phyloP scores from a whole-genome alignment of 306 rosid species.

The Rubus parviflorus region DNA sequence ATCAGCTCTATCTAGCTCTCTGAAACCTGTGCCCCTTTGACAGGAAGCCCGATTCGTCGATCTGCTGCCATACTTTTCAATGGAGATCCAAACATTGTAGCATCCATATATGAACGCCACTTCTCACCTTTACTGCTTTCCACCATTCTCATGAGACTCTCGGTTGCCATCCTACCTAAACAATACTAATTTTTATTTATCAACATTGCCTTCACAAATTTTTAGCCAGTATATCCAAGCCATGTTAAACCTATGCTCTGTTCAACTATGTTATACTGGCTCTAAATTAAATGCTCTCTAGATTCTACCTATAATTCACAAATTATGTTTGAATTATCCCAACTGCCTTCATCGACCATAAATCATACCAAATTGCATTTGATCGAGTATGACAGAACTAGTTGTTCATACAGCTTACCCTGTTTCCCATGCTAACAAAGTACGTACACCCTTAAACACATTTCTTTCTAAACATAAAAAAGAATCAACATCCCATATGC shows the following conservation, averaged over 20 bases:
- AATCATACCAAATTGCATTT: slow-evolving; percentile 1
- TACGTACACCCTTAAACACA: too few relatives aligned
- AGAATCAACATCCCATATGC: too few relatives aligned
- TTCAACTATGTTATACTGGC: background rate
- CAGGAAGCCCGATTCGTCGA: slow-evolving; percentile 41
- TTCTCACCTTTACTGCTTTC: slow-evolving; percentile 44
- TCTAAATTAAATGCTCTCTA: background rate
- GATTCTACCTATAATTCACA: background rate
- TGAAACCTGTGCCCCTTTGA: slow-evolving; percentile 27
- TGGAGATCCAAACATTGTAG: slow-evolving; percentile 40
- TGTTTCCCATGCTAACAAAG: too few relatives aligned
- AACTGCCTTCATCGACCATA: too few relatives aligned
- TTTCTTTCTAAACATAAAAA: too few relatives aligned
- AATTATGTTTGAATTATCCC: too few relatives aligned
- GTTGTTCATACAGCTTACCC: too few relatives aligned
- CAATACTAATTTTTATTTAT: background rate
- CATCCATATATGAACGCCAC: slow-evolving; percentile 46
- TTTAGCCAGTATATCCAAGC: slow-evolving; percentile 6
- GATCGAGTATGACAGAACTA: background rate
- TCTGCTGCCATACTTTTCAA: slow-evolving; percentile 29
- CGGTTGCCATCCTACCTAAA: slow-evolving; percentile 45
- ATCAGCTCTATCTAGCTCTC: slow-evolving; percentile 20
- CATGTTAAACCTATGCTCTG: slow-evolving; percentile 8
- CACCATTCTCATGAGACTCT: slow-evolving; percentile 54
- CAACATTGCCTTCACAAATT: background rate